Evolutionary conservation across 2,329 filamentous ascomycete genomes (phyloP).

Genomic region (Talaromyces sp.): DNA sequence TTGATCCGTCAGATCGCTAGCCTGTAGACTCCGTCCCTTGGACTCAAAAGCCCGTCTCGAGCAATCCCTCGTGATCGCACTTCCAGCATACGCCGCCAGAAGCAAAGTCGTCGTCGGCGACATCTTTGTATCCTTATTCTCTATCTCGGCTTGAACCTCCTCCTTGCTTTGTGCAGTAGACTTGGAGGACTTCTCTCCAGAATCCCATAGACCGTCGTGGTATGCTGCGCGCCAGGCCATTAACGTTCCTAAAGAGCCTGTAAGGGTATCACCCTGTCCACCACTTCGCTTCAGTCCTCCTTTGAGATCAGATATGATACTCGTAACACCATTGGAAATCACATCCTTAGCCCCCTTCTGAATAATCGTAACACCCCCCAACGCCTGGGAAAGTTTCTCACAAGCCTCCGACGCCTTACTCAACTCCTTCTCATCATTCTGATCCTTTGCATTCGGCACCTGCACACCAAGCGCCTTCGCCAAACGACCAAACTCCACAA

Average conservation of each 20-base stretch:
- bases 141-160: conserved; percentile 40
- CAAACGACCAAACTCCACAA: conserved; percentile 83
- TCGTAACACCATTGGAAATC: conserved; percentile 74
- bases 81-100: conserved; percentile 81
- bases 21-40: conserved; percentile 83
- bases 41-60: conserved; percentile 82
- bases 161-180: conserved; percentile 35
- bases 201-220: conserved; percentile 73
- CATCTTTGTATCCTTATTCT: conserved; percentile 55
- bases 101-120: conserved; percentile 60
- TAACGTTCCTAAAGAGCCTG: conserved; percentile 82
- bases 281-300: conserved; percentile 88
- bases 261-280: conserved; percentile 93
- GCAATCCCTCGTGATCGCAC: conserved; percentile 83
- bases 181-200: conserved; percentile 31
- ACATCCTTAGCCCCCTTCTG: conserved; percentile 83
- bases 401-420: conserved; percentile 58
- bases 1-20: conserved; percentile 87
- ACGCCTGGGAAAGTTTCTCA: conserved; percentile 65
- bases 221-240: conserved; percentile 87
- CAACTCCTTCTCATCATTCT: conserved; percentile 39
- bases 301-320: conserved; percentile 70
- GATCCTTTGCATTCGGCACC: conserved; percentile 42
- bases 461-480: conserved; percentile 72
- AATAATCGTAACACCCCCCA: conserved; percentile 85